Base-by-base conservation (phyloP, 306 rosid species). In the Vachellia collinsii region DNA sequence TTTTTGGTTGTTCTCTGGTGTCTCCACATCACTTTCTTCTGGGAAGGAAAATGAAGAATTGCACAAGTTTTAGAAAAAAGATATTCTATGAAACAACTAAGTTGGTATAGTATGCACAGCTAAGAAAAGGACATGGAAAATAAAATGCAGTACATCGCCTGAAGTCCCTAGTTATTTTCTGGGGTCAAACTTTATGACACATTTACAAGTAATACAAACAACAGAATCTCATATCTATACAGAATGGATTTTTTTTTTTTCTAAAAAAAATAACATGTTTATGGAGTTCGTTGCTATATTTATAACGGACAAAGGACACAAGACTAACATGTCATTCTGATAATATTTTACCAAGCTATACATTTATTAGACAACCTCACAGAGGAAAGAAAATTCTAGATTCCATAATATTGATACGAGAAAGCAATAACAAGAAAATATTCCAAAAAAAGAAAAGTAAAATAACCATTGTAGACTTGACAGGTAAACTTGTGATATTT, bases 21-120 rank as follows among this genome's bases (percentile, higher is more conserved):
- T 69, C 72, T 74, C 86, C 7, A 48, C 74, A 68, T 85, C 87
- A 59, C 41, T 76, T 81, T 85, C 83, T 76, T 74, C 92, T 86
- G 86, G 68, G 79, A 88, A 84, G 53, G 41, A 67, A 77, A 61
- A 22, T 69, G 51, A 54, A 76, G 7, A 46, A 69, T 69, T 36
- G 23, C 61, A 72, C 25, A 65, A 69, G 38, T 76, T 70, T 39
- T 64, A 41, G 43, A 64, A 39, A 63, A 61, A 19, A 64, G 44
- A 68, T 46, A 56, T 54, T 37, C 66, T 54, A 72, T 72, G 19
- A 65, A 70, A 39, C 34, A 77, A 58, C 73, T 75, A 16, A 50
- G 41, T 17, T 1, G n/a, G 43, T 13, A 29, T 29, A 63, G 44
- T 20, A 63, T 59, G 42, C 16, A 65, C 48, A 38, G 12, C 51